These are phyloP conservation scores for Petunia secreta DNA, from an alignment of 257 asterid genomes.

Conservation along the genomic window DNA sequence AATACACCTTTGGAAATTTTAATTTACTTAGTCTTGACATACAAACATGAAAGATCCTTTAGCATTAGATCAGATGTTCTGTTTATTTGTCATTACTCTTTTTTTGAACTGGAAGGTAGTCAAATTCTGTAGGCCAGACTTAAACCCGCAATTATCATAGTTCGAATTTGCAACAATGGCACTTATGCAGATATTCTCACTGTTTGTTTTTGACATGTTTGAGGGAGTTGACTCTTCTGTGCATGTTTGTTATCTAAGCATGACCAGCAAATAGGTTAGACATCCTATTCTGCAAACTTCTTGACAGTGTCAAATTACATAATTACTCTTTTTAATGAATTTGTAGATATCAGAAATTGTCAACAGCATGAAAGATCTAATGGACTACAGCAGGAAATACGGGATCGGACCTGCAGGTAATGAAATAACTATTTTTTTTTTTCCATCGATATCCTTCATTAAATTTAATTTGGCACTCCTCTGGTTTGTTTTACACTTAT, in stretches of 20 bases:
- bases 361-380: constrained; percentile 18
- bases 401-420: constrained; percentile 18
- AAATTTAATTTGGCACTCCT: neutral
- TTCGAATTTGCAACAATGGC: no score
- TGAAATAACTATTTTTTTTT: constrained; percentile 1
- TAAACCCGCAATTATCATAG: no score
- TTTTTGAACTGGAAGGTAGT: no score
- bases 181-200: neutral
- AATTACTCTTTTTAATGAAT: neutral
- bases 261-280: neutral
- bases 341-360: constrained; percentile 16
- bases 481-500: no score
- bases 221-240: neutral
- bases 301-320: neutral
- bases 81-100: no score
- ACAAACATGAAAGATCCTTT: no score
- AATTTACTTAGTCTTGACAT: no score
- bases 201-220: neutral
- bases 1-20: neutral
- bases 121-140: no score
- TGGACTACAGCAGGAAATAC: neutral
- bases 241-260: neutral
- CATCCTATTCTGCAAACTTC: neutral
- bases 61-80: no score
- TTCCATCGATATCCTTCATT: neutral